These are phyloP conservation scores for Fusarium globosum DNA, from an alignment of 2,329 filamentous ascomycete genomes.

Conservation along the genomic window DNA sequence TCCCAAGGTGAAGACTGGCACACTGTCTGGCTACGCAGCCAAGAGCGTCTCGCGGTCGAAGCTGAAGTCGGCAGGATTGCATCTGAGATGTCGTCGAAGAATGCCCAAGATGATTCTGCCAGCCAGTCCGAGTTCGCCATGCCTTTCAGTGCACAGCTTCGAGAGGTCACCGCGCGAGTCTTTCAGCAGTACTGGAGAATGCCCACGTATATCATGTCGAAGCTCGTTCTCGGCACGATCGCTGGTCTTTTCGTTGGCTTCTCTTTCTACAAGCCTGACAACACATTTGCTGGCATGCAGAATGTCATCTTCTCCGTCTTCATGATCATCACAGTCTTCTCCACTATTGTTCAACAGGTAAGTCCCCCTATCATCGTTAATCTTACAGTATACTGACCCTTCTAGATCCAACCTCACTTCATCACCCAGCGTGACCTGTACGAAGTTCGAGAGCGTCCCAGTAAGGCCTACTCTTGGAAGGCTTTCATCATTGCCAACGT, in stretches of 20 bases:
- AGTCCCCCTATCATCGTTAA: slow-evolving; percentile 49
- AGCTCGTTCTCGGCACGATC: slow-evolving; percentile 69
- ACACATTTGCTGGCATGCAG: slow-evolving; percentile 75
- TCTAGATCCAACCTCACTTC: slow-evolving; percentile 78
- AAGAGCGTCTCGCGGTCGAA: slow-evolving; percentile 63
- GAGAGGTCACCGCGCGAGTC: slow-evolving; percentile 72
- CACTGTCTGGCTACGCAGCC: slow-evolving; percentile 68
- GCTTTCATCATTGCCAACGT: slow-evolving; percentile 79
- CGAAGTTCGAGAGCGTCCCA: slow-evolving; percentile 80
- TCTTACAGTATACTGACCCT: neutral
- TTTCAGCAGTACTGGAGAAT: slow-evolving; percentile 89
- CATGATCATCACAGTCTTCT: slow-evolving; percentile 80
- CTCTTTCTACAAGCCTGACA: slow-evolving; percentile 69
- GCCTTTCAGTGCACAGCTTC: slow-evolving; percentile 74
- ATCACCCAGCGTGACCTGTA: slow-evolving; percentile 79
- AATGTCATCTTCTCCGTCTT: slow-evolving; percentile 81
- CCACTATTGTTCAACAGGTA: slow-evolving; percentile 72
- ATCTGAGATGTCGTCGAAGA: slow-evolving; percentile 53
- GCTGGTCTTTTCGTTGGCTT: slow-evolving; percentile 79
- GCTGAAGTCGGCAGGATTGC: slow-evolving; percentile 74
- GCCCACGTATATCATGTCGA: slow-evolving; percentile 81
- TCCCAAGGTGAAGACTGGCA: slow-evolving; percentile 70
- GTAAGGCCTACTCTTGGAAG: slow-evolving; percentile 80
- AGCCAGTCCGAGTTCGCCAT: slow-evolving; percentile 78
- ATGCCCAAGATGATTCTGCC: slow-evolving; percentile 25